phyloP scores from a whole-genome alignment of 116 monocot species.

The Cymodocea nodosa region DNA sequence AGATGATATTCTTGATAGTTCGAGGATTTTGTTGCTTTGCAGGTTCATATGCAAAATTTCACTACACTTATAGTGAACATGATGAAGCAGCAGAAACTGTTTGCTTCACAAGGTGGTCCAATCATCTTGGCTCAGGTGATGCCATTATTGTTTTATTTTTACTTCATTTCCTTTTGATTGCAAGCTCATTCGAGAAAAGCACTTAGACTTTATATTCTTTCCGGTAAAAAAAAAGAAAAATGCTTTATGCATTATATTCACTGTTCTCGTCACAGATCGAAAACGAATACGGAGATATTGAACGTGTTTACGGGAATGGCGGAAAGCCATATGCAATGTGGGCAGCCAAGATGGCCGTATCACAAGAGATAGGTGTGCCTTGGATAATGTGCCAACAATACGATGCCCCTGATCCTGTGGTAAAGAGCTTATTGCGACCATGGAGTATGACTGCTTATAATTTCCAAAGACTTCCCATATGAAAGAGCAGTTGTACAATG shows the following conservation, averaged over 20 bases:
- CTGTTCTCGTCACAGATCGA: slow-evolving; percentile 41
- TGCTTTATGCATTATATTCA: too few species aligned
- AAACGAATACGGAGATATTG: slow-evolving; percentile 88
- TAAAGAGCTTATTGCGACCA: slow-evolving; percentile 13
- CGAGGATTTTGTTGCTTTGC: slow-evolving; percentile 5
- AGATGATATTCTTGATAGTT: background rate
- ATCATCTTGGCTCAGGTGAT: slow-evolving; percentile 84
- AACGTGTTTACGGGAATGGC: slow-evolving; percentile 62
- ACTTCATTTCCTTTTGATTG: background rate
- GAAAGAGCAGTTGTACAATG: too few species aligned
- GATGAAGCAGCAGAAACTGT: slow-evolving; percentile 80
- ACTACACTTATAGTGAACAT: slow-evolving; percentile 63
- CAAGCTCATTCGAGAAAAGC: background rate
- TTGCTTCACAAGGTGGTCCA: slow-evolving; percentile 83
- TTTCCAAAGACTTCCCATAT: too few species aligned
- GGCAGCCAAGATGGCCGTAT: slow-evolving; percentile 90
- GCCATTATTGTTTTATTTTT: slow-evolving; percentile 1
- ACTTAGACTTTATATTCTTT: too few species aligned
- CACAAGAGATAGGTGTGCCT: slow-evolving; percentile 77
- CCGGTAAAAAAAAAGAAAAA: too few species aligned
- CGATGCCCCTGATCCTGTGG: slow-evolving; percentile 88
- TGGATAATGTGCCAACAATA: slow-evolving; percentile 99
- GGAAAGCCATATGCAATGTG: slow-evolving; percentile 91
- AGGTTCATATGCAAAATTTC: slow-evolving; percentile 80
- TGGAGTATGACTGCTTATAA: too few species aligned